phyloP scores from a whole-genome alignment of 257 asterid genomes.

The Solanum corneliomulleri region DNA sequence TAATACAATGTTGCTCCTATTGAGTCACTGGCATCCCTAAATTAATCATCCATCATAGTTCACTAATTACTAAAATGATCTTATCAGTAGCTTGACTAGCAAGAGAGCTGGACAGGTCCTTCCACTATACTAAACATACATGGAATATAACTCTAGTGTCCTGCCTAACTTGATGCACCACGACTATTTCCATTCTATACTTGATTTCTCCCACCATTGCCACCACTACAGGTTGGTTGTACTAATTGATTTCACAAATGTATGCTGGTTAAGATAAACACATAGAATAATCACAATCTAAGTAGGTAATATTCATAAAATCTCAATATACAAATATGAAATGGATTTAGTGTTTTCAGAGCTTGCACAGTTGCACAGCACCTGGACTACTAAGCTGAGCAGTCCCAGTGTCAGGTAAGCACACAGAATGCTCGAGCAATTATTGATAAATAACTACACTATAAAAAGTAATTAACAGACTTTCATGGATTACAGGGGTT shows the following conservation, averaged over 20 bases:
- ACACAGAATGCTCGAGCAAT: background rate
- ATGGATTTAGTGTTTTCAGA: background rate
- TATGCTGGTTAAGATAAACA: background rate
- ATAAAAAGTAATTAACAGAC: background rate
- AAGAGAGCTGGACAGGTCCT: background rate
- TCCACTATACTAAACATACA: background rate
- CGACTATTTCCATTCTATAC: background rate
- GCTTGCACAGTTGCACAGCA: background rate
- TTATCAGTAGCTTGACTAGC: background rate
- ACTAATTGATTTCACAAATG: background rate
- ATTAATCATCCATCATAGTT: background rate
- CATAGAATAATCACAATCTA: background rate
- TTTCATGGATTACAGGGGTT: background rate
- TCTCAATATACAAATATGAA: background rate
- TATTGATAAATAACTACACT: background rate
- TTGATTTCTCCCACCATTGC: background rate
- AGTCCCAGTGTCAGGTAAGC: background rate
- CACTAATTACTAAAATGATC: background rate
- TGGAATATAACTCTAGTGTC: background rate
- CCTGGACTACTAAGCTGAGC: background rate
- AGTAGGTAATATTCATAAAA: background rate
- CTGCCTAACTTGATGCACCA: background rate
- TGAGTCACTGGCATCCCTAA: background rate
- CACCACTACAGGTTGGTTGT: background rate
- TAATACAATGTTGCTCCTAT: background rate